phyloP scores from a whole-genome alignment of 78 protist genomes.

The Isochrysis galbana region DNA sequence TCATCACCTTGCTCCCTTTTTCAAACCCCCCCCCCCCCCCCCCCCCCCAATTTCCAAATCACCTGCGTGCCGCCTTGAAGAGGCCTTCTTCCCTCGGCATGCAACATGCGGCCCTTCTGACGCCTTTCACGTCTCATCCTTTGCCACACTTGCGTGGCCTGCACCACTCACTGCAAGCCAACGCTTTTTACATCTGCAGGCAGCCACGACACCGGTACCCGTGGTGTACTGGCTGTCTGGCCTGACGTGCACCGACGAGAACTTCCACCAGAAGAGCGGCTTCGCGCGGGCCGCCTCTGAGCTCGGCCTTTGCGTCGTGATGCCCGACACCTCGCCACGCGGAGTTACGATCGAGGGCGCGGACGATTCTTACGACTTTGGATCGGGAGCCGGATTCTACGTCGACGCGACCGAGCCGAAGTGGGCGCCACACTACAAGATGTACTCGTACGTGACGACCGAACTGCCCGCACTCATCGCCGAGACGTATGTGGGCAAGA shows the following conservation, averaged over 20 bases:
- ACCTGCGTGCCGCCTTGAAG: too few relatives aligned
- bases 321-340: constrained; percentile 90
- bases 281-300: constrained; percentile 41
- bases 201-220: background rate
- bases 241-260: constrained; percentile 87
- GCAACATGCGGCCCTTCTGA: too few relatives aligned
- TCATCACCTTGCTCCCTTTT: too few relatives aligned
- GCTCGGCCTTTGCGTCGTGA: constrained; percentile 57
- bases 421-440: constrained; percentile 72
- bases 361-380: constrained; percentile 67
- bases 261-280: constrained; percentile 51
- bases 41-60: too few relatives aligned
- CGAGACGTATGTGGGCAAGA: background rate
- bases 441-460: constrained; percentile 80
- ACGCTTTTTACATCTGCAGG: too few relatives aligned
- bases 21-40: too few relatives aligned
- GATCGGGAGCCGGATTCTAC: constrained; percentile 89
- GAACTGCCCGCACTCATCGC: constrained; percentile 75
- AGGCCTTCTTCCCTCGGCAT: too few relatives aligned
- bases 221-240: constrained; percentile 68
- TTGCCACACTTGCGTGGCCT: too few relatives aligned
- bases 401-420: constrained; percentile 77
- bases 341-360: constrained; percentile 52
- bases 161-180: too few relatives aligned
- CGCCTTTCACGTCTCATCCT: too few relatives aligned